phyloP scores from a whole-genome alignment of 2,329 filamentous ascomycete genomes.

The Aspergillus novoparasiticus region DNA sequence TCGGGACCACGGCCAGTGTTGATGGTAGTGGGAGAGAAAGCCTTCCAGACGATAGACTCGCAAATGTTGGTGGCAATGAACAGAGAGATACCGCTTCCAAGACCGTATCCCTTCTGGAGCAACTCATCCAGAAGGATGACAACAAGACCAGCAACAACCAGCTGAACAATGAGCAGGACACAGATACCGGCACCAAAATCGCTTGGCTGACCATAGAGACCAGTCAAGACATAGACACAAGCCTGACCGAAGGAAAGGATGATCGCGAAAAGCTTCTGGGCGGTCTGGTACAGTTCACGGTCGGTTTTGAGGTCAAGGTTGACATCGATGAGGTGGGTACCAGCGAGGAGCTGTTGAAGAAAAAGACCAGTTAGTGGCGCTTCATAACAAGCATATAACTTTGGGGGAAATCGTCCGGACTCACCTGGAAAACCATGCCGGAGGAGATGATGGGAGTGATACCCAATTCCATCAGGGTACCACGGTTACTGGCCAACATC shows the following conservation, averaged over 20 bases:
- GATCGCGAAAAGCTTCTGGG: constrained; percentile 98
- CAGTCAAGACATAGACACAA: constrained; percentile 97
- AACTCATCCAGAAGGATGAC: constrained; percentile 99
- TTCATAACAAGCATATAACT: background rate
- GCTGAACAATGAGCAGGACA: constrained; percentile 95
- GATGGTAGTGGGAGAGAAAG: constrained; percentile 98
- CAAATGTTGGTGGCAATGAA: constrained; percentile 99
- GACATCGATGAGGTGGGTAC: constrained; percentile 99
- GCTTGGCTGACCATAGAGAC: constrained; percentile 94
- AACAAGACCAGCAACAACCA: constrained; percentile 95
- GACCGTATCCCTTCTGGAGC: constrained; percentile 98
- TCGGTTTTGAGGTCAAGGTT: constrained; percentile 99
- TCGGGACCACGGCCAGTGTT: constrained; percentile 99
- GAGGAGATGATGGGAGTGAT: constrained; percentile 99
- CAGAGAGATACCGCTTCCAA: constrained; percentile 96
- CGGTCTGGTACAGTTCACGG: constrained; percentile 99
- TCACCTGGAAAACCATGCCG: constrained; percentile 95
- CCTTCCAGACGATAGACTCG: constrained; percentile 99
- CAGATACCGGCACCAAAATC: constrained; percentile 98
- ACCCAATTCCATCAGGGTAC: constrained; percentile 93
- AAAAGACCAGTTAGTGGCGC: constrained; percentile 18
- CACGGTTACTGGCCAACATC: constrained; percentile 99
- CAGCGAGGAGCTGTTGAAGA: constrained; percentile 73
- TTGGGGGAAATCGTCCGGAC: constrained; percentile 10
- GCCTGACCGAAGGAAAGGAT: constrained; percentile 97